These are phyloP conservation scores for Trypanosoma cruzi DNA, from an alignment of 208 protist genomes.

Conservation along the genomic window DNA sequence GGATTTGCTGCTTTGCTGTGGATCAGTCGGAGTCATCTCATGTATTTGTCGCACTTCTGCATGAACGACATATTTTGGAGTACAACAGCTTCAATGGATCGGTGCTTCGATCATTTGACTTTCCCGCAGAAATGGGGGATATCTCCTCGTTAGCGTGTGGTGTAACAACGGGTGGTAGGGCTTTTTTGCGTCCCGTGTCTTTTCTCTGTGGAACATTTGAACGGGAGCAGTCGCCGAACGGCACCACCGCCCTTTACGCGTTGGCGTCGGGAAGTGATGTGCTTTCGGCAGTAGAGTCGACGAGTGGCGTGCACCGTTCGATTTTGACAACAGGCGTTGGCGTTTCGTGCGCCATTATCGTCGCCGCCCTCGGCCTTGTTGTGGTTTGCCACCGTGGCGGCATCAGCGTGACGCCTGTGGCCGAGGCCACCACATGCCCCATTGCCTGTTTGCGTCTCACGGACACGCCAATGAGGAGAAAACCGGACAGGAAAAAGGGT, in stretches of 20 bases:
- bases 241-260: slow-evolving; percentile 27
- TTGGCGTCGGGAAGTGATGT: background rate
- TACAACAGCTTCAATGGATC: slow-evolving; percentile 73
- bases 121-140: slow-evolving; percentile 38
- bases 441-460: slow-evolving; percentile 44
- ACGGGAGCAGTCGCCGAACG: slow-evolving; percentile 21
- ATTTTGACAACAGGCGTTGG: slow-evolving; percentile 28
- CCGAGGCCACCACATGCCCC: slow-evolving; percentile 46
- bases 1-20: slow-evolving; percentile 54
- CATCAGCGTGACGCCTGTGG: slow-evolving; percentile 43
- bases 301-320: slow-evolving; percentile 9
- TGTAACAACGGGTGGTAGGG: background rate
- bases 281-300: background rate
- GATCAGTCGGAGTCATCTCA: slow-evolving; percentile 34
- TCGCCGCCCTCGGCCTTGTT: slow-evolving; percentile 40
- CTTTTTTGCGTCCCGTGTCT: background rate
- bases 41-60: slow-evolving; percentile 61
- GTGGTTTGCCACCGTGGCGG: slow-evolving; percentile 51
- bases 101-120: slow-evolving; percentile 43
- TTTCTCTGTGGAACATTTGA: slow-evolving; percentile 35
- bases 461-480: slow-evolving; percentile 25
- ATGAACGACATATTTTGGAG: slow-evolving; percentile 57
- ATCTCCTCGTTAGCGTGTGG: slow-evolving; percentile 34
- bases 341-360: slow-evolving; percentile 31
- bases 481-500: background rate